Evolutionary conservation across 192 early-diverging fungal genomes (phyloP).

Genomic region (Coemansia sp.): DNA sequence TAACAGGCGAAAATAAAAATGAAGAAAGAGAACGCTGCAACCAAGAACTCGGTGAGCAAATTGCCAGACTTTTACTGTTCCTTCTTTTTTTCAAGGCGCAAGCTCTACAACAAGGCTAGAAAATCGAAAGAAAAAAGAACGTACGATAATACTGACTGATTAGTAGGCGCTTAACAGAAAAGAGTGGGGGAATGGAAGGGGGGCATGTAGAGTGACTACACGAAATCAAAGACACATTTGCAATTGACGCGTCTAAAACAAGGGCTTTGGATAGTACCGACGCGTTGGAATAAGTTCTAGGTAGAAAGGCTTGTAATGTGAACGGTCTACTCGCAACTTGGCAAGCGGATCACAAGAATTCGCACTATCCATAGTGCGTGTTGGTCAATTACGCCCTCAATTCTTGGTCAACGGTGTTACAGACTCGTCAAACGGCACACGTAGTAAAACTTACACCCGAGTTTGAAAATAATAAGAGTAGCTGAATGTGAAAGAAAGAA

Average conservation of each 20-base stretch:
- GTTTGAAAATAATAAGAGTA: neutral
- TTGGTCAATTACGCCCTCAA: slow-evolving; percentile 2
- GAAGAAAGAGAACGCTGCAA: neutral
- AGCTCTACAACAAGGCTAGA: slow-evolving; percentile 2
- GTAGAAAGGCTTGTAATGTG: neutral
- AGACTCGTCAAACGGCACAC: neutral
- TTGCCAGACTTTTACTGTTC: neutral
- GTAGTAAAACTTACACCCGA: slow-evolving; percentile 18
- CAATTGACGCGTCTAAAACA: slow-evolving; percentile 2
- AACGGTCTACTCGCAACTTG: neutral
- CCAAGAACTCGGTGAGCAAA: slow-evolving; percentile 1
- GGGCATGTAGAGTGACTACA: neutral
- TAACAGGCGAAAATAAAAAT: neutral
- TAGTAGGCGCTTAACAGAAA: neutral
- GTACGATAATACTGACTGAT: slow-evolving; percentile 8
- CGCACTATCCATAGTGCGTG: neutral
- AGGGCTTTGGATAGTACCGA: neutral
- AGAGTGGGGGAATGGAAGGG: neutral
- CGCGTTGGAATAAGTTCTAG: neutral
- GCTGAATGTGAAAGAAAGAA: slow-evolving; percentile 12
- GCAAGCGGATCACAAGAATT: slow-evolving; percentile 1
- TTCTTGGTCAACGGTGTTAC: neutral
- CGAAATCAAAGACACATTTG: slow-evolving; percentile 10
- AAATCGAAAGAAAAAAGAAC: slow-evolving; percentile 1
- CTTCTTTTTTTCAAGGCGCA: neutral